Evolutionary conservation across 805 yeast genomes (phyloP).

Genomic region (Candida namnaoensis): DNA sequence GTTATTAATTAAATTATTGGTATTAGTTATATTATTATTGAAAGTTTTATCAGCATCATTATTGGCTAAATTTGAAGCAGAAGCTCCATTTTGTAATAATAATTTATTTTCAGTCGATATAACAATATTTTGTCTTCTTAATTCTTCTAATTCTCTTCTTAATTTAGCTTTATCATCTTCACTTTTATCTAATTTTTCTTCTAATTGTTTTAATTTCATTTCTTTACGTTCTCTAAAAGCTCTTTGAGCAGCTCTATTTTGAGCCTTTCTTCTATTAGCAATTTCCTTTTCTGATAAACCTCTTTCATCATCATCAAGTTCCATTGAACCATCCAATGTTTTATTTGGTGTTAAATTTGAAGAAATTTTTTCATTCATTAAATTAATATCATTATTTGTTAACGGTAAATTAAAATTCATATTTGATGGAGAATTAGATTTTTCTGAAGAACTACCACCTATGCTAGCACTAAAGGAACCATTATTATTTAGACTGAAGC

Average conservation of each 20-base stretch:
- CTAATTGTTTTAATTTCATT: conserved; percentile 58
- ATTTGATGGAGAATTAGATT: conserved; percentile 11
- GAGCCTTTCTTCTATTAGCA: conserved; percentile 58
- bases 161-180: conserved; percentile 45
- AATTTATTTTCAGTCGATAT: conserved; percentile 56
- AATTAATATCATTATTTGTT: conserved; percentile 4
- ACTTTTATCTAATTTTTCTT: conserved; percentile 45
- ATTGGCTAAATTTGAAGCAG: neutral
- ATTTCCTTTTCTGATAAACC: conserved; percentile 26
- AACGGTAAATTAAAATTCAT: conserved; percentile 5
- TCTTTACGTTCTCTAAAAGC: conserved; percentile 83
- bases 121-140: conserved; percentile 45
- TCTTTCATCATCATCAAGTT: neutral
- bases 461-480: neutral
- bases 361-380: conserved; percentile 2
- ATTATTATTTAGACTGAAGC: neutral
- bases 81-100: conserved; percentile 24
- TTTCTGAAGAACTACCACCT: conserved; percentile 8
- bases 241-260: conserved; percentile 80
- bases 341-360: conserved; percentile 4
- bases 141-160: conserved; percentile 36
- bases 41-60: neutral
- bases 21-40: neutral
- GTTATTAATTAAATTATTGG: too few species aligned
- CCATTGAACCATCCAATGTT: conserved; percentile 1